Conservation (phyloP, 805 yeast species). For the Komagataella mondaviorum region DNA sequence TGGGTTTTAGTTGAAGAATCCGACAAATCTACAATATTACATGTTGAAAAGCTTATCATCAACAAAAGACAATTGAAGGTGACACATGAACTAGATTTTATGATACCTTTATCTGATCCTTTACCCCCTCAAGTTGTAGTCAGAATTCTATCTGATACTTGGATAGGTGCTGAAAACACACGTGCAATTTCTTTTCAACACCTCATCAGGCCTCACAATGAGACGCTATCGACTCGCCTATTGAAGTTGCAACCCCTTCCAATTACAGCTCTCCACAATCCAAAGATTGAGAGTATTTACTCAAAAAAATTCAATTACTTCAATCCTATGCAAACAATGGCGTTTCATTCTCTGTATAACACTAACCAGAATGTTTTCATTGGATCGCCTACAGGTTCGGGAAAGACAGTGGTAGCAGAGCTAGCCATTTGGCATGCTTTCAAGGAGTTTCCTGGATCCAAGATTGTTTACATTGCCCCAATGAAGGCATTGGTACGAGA, state of each 20-base stretch:
- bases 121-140: conserved; percentile 82
- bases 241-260: conserved; percentile 81
- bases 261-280: conserved; percentile 60
- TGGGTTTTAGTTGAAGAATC: conserved; percentile 92
- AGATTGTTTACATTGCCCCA: conserved; percentile 77
- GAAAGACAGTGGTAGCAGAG: conserved; percentile 95
- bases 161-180: conserved; percentile 77
- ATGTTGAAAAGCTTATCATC: conserved; percentile 69
- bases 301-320: conserved; percentile 61
- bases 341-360: conserved; percentile 80
- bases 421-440: conserved; percentile 96
- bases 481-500: conserved; percentile 82
- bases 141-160: conserved; percentile 66
- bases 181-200: conserved; percentile 82
- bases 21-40: conserved; percentile 57
- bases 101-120: conserved; percentile 84
- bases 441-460: conserved; percentile 64
- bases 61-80: conserved; percentile 36
- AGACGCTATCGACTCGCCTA: conserved; percentile 72
- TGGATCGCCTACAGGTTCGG: conserved; percentile 98
- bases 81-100: conserved; percentile 70
- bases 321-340: conserved; percentile 98
- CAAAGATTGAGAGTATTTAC: conserved; percentile 56
- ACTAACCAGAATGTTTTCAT: conserved; percentile 70
- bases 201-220: conserved; percentile 77